A percentile compares a stretch with the other conserved stretches of the same genome.
These are phyloP conservation scores for Fomitopsis pulvina DNA, from an alignment of 768 basidiomycete species.

Conservation along the genomic window DNA sequence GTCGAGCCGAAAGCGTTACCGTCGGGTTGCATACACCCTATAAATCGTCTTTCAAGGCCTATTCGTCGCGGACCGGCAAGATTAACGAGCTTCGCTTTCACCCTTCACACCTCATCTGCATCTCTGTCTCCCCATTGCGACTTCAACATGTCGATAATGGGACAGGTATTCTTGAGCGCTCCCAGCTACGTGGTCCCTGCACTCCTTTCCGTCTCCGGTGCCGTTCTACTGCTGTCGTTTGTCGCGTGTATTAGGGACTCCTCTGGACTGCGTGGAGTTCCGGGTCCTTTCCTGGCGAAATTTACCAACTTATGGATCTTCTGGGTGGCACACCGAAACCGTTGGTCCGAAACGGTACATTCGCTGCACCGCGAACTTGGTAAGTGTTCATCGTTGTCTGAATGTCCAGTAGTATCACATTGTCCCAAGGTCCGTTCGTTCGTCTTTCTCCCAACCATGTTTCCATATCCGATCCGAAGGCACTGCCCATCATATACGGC, in stretches of 20 bases:
- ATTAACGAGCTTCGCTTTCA: too few species aligned
- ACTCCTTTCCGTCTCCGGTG: too few species aligned
- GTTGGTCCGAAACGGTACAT: conserved; percentile 30
- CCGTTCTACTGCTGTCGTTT: conserved; percentile 19
- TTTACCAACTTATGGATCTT: conserved; percentile 34
- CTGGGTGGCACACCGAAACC: conserved; percentile 26
- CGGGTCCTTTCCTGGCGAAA: conserved; percentile 33
- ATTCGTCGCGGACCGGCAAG: too few species aligned
- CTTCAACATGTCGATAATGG: too few species aligned
- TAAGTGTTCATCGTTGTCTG: conserved; percentile 7
- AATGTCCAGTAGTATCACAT: not conserved
- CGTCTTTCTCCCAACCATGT: conserved; percentile 35
- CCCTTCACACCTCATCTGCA: too few species aligned
- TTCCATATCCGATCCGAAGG: conserved; percentile 35
- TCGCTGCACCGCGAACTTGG: conserved; percentile 36
- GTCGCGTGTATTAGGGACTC: conserved; percentile 29
- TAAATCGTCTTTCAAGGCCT: too few species aligned
- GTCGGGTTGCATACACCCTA: too few species aligned
- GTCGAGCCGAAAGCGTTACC: too few species aligned
- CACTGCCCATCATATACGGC: conserved; percentile 34
- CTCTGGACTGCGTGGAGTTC: conserved; percentile 23
- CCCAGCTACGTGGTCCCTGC: too few species aligned
- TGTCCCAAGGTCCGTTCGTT: conserved; percentile 25
- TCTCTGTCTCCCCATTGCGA: too few species aligned
- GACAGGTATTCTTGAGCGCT: too few species aligned